Base-by-base conservation (phyloP, 2,329 filamentous ascomycete genomes). In the Rutstroemia sp. region DNA sequence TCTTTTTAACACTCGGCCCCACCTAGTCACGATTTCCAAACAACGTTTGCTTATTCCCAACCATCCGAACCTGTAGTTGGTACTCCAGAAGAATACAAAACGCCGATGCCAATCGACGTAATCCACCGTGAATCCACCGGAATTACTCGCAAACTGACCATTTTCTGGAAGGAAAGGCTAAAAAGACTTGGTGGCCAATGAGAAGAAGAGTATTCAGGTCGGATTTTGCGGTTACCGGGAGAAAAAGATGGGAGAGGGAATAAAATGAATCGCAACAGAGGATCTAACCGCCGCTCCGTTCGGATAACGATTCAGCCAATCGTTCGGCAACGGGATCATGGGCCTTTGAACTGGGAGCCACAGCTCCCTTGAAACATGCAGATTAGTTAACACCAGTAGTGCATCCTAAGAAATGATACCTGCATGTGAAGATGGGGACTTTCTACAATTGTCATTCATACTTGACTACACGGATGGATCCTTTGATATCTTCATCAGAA, bases 81-180 rank as follows among this genome's bases (percentile, higher is more conserved):
- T 44, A 23, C 18, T 21, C n/a, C 37, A 21, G 37, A 9, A 41
- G 12, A 12, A 27, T 37, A n/a, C 45, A 21, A 44, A 50, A 50
- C 14, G 21, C 41, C 45, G 16, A 55, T 16, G 12, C 37, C 37
- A 55, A 50, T 50, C 18, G 34, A 19, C 41, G 41, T 37, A 41
- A 23, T 10, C 27, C 18, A 23, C 41, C 18, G 34, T 27, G 23
- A 10, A 55, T 41, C 9, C 52, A 37, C 52, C 23, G 46, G 21
- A 50, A 42, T 50, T 49, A 42, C 21, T 44, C 52, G 52, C 37
- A 54, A 50, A 50, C 44, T 54, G 27, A 21, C 21, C 9, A 44
- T 44, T 21, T 21, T 10, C n/a, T 21, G 41, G 18, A n/a, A 44
- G 41, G 8, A 42, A 42, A 19, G 1, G 10, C 41, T 5, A 18